Conservation (phyloP, 495 filamentous ascomycete species). For the Podospora australis region DNA sequence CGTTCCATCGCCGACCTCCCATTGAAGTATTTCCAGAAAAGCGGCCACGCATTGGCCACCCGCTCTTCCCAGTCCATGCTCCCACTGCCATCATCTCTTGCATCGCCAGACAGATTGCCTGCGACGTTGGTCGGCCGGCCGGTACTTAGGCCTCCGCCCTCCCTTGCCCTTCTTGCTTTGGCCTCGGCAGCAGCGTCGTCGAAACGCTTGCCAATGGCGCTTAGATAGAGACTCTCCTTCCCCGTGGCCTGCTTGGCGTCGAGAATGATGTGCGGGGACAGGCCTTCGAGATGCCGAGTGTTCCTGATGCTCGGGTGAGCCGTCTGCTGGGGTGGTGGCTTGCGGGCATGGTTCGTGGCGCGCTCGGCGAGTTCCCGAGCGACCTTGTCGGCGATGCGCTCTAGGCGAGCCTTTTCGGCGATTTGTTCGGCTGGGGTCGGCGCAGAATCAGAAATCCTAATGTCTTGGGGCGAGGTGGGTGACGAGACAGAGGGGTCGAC, state of each 20-base stretch:
- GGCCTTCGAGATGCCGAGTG: slow-evolving; percentile 39
- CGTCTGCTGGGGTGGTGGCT: slow-evolving; percentile 36
- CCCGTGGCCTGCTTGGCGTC: slow-evolving; percentile 51
- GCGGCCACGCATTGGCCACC: slow-evolving; percentile 43
- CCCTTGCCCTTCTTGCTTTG: slow-evolving; percentile 17
- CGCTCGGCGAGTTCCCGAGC: slow-evolving; percentile 41
- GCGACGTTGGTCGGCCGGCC: not conserved
- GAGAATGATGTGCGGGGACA: slow-evolving; percentile 46
- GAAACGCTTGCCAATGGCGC: slow-evolving; percentile 60
- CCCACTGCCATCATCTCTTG: not conserved
- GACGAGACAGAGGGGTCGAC: slow-evolving; percentile 7
- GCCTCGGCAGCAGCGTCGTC: slow-evolving; percentile 16
- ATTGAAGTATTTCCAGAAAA: slow-evolving; percentile 77
- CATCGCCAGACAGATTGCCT: too few relatives aligned
- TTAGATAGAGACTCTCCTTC: slow-evolving; percentile 66
- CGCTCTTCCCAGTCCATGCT: slow-evolving; percentile 31
- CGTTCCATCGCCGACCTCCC: slow-evolving; percentile 82
- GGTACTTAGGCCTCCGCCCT: not conserved
- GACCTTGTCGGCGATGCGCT: slow-evolving; percentile 41
- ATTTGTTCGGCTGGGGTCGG: slow-evolving; percentile 35
- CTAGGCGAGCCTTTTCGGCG: slow-evolving; percentile 47
- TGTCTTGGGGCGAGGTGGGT: not conserved
- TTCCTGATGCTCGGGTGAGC: slow-evolving; percentile 42
- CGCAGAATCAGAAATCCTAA: not conserved
- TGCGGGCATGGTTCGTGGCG: slow-evolving; percentile 41